Evolutionary conservation across 208 protist species (phyloP).

Genomic region (Acanthamoeba divionensis): DNA sequence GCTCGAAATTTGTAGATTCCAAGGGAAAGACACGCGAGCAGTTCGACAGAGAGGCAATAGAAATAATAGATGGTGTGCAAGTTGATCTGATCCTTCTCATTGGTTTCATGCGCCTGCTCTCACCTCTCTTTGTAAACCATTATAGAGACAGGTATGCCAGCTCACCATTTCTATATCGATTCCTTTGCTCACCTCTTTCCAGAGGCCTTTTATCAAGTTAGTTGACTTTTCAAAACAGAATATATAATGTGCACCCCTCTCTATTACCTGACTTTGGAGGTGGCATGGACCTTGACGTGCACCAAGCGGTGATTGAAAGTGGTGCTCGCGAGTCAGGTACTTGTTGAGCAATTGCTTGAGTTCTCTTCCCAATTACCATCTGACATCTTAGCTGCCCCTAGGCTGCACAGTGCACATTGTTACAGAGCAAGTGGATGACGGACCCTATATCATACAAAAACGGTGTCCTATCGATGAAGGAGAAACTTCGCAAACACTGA

Average conservation of each 20-base stretch:
- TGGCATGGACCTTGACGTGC: slow-evolving; percentile 54
- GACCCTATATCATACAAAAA: slow-evolving; percentile 53
- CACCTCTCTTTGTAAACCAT: background rate
- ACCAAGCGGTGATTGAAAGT: slow-evolving; percentile 15
- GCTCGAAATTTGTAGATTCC: background rate
- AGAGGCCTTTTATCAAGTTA: background rate
- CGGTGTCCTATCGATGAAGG: background rate
- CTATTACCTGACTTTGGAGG: slow-evolving; percentile 54
- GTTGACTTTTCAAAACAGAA: too few relatives aligned
- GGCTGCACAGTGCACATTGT: slow-evolving; percentile 45
- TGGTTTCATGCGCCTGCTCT: slow-evolving; percentile 44
- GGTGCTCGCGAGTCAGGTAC: background rate
- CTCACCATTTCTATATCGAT: background rate
- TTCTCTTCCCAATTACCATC: background rate
- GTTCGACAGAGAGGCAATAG: slow-evolving; percentile 24
- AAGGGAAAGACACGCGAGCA: background rate
- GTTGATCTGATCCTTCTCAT: slow-evolving; percentile 39
- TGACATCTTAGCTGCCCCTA: background rate
- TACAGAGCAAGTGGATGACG: slow-evolving; percentile 50
- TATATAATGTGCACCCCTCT: slow-evolving; percentile 48
- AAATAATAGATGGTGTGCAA: background rate
- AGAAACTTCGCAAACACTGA: slow-evolving; percentile 32
- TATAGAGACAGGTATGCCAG: background rate
- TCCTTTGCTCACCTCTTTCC: background rate
- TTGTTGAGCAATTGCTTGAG: background rate